Evolutionary conservation across 2,329 filamentous ascomycete genomes (phyloP).

Genomic region (Stagonosporopsis vannaccii): DNA sequence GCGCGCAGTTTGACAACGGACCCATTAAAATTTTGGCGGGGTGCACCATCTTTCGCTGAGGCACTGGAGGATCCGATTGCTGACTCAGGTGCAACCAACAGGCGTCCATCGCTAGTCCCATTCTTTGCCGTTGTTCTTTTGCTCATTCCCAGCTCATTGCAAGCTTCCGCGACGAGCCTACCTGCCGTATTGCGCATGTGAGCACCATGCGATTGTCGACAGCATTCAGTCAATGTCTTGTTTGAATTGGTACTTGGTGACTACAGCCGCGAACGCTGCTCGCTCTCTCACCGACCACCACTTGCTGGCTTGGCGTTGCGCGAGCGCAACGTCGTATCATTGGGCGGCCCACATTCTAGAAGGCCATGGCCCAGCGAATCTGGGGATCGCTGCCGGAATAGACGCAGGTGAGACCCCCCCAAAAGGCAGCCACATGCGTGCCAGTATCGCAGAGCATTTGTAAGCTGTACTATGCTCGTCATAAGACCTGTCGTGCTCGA

Average conservation of each 20-base stretch:
- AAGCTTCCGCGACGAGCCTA: background rate
- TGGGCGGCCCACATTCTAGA: constrained; percentile 7
- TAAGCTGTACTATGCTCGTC: constrained; percentile 3
- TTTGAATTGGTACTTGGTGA: background rate
- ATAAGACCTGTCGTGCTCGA: background rate
- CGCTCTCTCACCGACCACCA: background rate
- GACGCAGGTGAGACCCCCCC: constrained; percentile 1
- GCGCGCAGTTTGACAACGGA: constrained; percentile 13
- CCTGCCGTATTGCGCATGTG: background rate
- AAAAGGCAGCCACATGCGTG: constrained; percentile 3
- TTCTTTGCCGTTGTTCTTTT: background rate
- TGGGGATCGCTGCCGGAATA: background rate
- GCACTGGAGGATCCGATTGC: constrained; percentile 1
- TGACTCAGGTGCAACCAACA: constrained; percentile 1
- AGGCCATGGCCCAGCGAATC: constrained; percentile 1
- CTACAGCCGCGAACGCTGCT: background rate
- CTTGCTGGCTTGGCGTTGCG: background rate
- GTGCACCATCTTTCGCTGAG: constrained; percentile 1
- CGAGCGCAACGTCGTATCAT: background rate
- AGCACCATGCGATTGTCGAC: background rate
- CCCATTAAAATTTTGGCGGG: constrained; percentile 12
- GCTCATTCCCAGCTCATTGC: background rate
- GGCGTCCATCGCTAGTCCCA: background rate
- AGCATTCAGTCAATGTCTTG: background rate
- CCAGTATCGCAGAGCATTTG: constrained; percentile 6